Percentiles rank a stretch among this genome's conserved stretches.
These are phyloP conservation scores for Blastomyces gilchristii DNA, from an alignment of 2,329 filamentous ascomycete genomes.

Conservation along the genomic window DNA sequence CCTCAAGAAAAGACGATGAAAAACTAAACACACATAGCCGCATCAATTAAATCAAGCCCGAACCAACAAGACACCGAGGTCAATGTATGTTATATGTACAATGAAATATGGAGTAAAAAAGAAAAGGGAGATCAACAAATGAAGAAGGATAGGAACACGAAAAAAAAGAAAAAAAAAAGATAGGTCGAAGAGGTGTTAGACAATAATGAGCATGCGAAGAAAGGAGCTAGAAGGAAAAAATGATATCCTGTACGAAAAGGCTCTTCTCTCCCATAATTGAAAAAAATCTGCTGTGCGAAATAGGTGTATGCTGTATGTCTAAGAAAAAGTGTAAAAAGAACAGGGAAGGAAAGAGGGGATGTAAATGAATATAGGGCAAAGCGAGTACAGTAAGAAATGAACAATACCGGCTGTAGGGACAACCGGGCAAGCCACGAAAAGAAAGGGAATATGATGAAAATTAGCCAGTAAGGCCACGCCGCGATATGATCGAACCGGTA, in stretches of 20 bases:
- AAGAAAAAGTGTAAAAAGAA: not conserved
- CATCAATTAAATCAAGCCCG: slow-evolving; percentile 7
- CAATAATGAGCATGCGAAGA: slow-evolving; percentile 14
- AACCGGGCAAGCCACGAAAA: not conserved
- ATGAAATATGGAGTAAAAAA: slow-evolving; percentile 9
- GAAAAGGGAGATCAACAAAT: slow-evolving; percentile 15
- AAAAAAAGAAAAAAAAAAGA: not conserved
- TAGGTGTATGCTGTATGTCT: slow-evolving; percentile 22
- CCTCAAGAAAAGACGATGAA: not conserved
- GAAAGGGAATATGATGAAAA: not conserved
- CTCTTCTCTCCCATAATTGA: not conserved
- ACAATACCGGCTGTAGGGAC: not conserved
- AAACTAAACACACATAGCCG: not conserved
- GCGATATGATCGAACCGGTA: not conserved
- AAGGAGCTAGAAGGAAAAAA: not conserved
- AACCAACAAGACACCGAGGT: slow-evolving; percentile 1
- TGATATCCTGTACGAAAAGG: slow-evolving; percentile 13
- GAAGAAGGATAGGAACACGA: slow-evolving; percentile 12
- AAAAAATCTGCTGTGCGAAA: not conserved
- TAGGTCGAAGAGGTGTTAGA: slow-evolving; percentile 1
- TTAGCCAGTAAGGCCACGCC: not conserved
- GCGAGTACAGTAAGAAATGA: not conserved
- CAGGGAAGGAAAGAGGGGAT: not conserved
- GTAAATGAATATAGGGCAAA: not conserved
- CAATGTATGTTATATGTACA: slow-evolving; percentile 6